Conservation (phyloP, 768 basidiomycete genomes). For the Boletus subparvulus region DNA sequence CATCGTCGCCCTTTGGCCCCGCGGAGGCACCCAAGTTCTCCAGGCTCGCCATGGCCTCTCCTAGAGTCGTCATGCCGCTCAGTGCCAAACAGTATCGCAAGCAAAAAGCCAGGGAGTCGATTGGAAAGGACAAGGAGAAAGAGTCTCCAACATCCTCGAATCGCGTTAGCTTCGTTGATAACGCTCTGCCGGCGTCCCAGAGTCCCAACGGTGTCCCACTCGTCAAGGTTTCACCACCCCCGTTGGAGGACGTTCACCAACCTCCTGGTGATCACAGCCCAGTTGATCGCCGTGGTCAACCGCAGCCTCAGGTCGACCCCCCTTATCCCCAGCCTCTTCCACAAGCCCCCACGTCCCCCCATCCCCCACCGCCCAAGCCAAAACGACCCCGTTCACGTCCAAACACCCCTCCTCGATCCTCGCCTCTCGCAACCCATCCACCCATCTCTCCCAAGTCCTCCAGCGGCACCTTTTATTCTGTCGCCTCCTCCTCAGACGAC, state of each 20-base stretch:
- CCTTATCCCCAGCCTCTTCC: slow-evolving; percentile 1
- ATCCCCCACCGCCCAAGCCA: slow-evolving; percentile 4
- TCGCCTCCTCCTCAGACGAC: slow-evolving; percentile 21
- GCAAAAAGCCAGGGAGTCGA: slow-evolving; percentile 11
- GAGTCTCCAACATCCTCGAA: not conserved
- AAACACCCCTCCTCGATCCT: slow-evolving; percentile 16
- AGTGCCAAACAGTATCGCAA: slow-evolving; percentile 31
- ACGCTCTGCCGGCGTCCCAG: not conserved
- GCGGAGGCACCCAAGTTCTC: slow-evolving; percentile 30
- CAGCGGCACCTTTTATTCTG: slow-evolving; percentile 25
- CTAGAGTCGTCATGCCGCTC: slow-evolving; percentile 32
- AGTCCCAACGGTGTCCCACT: slow-evolving; percentile 2
- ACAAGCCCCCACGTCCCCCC: slow-evolving; percentile 2
- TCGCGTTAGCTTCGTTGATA: slow-evolving; percentile 17
- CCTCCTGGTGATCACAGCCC: not conserved
- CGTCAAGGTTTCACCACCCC: slow-evolving; percentile 18
- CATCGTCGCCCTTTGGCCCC: slow-evolving; percentile 31
- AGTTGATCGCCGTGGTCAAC: not conserved
- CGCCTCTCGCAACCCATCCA: slow-evolving; percentile 9
- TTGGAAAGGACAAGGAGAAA: slow-evolving; percentile 9
- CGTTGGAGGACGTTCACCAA: not conserved
- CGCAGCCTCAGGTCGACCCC: slow-evolving; percentile 7
- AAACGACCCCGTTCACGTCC: slow-evolving; percentile 21
- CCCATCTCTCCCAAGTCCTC: slow-evolving; percentile 32
- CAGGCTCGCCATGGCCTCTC: slow-evolving; percentile 28